These are phyloP conservation scores for Huiozyma sinensis DNA, from an alignment of 805 yeast species.

Conservation along the genomic window DNA sequence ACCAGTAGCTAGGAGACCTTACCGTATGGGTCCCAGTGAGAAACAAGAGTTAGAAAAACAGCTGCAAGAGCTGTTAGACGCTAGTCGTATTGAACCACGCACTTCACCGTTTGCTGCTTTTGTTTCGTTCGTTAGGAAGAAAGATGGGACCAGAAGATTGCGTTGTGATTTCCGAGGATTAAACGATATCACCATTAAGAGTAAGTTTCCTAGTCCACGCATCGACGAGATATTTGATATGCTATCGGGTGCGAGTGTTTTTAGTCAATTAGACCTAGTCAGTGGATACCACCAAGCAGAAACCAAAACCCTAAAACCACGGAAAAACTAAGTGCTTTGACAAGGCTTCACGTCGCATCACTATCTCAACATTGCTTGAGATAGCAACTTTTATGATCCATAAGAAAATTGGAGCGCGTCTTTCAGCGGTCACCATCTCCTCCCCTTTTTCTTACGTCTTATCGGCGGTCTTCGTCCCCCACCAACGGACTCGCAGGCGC, in stretches of 20 bases:
- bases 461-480: no score
- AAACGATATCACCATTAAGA: conserved; percentile 5
- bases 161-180: conserved; percentile 5
- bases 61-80: neutral
- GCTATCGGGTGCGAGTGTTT: neutral
- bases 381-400: no score
- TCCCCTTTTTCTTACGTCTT: no score
- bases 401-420: no score
- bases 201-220: conserved; percentile 1
- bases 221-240: conserved; percentile 2
- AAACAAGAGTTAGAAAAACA: neutral
- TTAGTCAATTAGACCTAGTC: conserved; percentile 6
- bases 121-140: conserved; percentile 1
- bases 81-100: neutral
- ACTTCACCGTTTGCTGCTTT: neutral
- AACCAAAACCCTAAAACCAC: no score
- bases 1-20: neutral
- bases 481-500: no score
- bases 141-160: conserved; percentile 1
- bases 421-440: no score
- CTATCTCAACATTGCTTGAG: no score
- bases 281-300: conserved; percentile 11
- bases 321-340: no score
- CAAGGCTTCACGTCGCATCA: no score
- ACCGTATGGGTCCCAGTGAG: neutral